Conservation (phyloP, 768 basidiomycete species). For the Solioccasus polychromus region DNA sequence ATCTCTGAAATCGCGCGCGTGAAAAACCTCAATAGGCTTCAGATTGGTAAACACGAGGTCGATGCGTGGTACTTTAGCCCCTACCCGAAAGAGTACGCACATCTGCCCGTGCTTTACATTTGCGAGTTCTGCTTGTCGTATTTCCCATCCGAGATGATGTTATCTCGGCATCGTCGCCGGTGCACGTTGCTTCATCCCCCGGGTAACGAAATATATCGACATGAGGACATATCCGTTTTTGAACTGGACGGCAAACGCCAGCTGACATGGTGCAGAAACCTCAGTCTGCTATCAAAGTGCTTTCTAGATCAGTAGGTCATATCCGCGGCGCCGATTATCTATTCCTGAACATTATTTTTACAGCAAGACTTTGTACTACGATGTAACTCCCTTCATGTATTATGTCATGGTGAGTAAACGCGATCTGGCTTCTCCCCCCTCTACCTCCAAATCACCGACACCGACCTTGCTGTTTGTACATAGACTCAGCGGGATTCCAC, state of each 20-base stretch:
- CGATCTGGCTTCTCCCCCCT: constrained; percentile 9
- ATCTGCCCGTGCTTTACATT: constrained; percentile 91
- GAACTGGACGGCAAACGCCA: constrained; percentile 98
- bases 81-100: constrained; percentile 97
- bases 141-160: constrained; percentile 88
- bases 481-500: constrained; percentile 81
- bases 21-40: constrained; percentile 95
- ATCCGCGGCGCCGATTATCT: constrained; percentile 8
- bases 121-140: constrained; percentile 98
- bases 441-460: constrained; percentile 6
- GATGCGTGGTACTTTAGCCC: constrained; percentile 99
- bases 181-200: constrained; percentile 93
- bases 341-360: constrained; percentile 13
- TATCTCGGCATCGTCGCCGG: constrained; percentile 85
- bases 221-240: constrained; percentile 96
- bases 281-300: constrained; percentile 95
- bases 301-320: constrained; percentile 90
- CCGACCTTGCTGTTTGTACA: constrained; percentile 3
- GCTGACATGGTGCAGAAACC: constrained; percentile 93
- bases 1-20: constrained; percentile 97
- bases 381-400: constrained; percentile 99
- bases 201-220: constrained; percentile 98
- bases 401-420: constrained; percentile 84
- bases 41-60: constrained; percentile 95
- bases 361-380: constrained; percentile 98